phyloP scores from a whole-genome alignment of 345 rosid species.

The Salix brachista region DNA sequence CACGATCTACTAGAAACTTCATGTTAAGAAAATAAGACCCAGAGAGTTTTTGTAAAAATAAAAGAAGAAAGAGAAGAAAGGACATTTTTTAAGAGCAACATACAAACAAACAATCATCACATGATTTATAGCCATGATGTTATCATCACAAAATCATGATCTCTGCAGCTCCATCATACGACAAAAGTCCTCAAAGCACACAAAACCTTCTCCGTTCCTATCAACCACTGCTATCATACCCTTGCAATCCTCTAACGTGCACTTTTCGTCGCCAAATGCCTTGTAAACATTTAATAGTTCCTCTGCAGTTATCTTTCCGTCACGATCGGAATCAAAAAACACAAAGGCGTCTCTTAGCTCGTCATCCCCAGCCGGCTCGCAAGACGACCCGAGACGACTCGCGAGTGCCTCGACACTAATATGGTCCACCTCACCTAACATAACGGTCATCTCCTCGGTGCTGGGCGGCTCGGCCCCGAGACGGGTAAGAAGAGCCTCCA shows the following conservation, averaged over 20 bases:
- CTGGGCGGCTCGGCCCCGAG: slow-evolving; percentile 54
- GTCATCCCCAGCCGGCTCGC: slow-evolving; percentile 44
- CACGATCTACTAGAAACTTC: background rate
- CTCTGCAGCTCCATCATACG: slow-evolving; percentile 62
- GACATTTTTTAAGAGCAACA: background rate
- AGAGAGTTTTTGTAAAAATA: background rate
- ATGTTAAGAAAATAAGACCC: background rate
- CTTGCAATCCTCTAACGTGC: slow-evolving; percentile 87
- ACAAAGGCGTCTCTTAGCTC: slow-evolving; percentile 77
- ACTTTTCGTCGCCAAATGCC: slow-evolving; percentile 61
- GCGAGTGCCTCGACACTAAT: slow-evolving; percentile 56
- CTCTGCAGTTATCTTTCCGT: slow-evolving; percentile 87
- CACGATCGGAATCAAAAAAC: slow-evolving; percentile 71
- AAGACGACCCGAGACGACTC: slow-evolving; percentile 37
- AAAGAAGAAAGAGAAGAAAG: background rate
- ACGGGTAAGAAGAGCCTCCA: slow-evolving; percentile 53
- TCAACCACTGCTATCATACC: slow-evolving; percentile 83
- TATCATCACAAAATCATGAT: background rate
- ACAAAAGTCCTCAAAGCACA: slow-evolving; percentile 79
- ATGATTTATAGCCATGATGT: background rate
- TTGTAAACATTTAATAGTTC: slow-evolving; percentile 50
- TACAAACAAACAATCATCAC: background rate
- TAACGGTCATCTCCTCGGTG: slow-evolving; percentile 51
- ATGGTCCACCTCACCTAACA: slow-evolving; percentile 58
- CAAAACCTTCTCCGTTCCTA: slow-evolving; percentile 75